These are phyloP conservation scores for Pseudocercospora eumusae DNA, from an alignment of 2,329 filamentous ascomycete genomes.

Conservation along the genomic window DNA sequence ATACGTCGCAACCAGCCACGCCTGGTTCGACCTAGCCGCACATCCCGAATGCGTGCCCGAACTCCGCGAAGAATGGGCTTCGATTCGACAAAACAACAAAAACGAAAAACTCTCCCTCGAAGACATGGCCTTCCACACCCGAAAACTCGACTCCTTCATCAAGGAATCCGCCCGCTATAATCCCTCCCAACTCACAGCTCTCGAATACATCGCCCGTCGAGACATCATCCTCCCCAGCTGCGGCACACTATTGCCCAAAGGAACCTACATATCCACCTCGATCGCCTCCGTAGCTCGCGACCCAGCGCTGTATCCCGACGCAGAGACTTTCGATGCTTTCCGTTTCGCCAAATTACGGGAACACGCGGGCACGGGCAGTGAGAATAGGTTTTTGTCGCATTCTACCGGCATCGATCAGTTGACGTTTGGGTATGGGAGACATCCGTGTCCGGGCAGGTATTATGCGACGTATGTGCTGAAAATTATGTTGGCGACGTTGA, in stretches of 20 bases:
- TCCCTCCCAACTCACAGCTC: conserved; percentile 8
- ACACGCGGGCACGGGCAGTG: too few relatives aligned
- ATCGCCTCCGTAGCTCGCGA: neutral
- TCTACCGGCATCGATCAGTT: conserved; percentile 5
- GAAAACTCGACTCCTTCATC: conserved; percentile 8
- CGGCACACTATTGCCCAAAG: neutral
- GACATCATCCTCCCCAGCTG: neutral
- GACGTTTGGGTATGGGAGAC: conserved; percentile 10
- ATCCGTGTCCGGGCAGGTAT: conserved; percentile 9
- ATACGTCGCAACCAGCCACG: conserved; percentile 1
- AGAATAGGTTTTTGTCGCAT: neutral
- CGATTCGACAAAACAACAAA: neutral
- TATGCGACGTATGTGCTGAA: conserved; percentile 8
- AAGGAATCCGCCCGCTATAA: conserved; percentile 7
- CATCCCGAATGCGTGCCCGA: neutral
- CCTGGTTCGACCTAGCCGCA: conserved; percentile 4
- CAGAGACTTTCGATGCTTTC: neutral
- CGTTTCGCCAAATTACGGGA: neutral
- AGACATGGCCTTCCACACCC: neutral
- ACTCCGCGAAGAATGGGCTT: neutral
- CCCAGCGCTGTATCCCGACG: neutral
- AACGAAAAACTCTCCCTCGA: neutral
- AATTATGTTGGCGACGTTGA: conserved; percentile 6
- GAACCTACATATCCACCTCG: neutral
- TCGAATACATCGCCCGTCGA: neutral